Percentiles rank a stretch among this genome's conserved stretches.
These are phyloP conservation scores for Leccinellum luteum DNA, from an alignment of 768 basidiomycete genomes.

Conservation along the genomic window DNA sequence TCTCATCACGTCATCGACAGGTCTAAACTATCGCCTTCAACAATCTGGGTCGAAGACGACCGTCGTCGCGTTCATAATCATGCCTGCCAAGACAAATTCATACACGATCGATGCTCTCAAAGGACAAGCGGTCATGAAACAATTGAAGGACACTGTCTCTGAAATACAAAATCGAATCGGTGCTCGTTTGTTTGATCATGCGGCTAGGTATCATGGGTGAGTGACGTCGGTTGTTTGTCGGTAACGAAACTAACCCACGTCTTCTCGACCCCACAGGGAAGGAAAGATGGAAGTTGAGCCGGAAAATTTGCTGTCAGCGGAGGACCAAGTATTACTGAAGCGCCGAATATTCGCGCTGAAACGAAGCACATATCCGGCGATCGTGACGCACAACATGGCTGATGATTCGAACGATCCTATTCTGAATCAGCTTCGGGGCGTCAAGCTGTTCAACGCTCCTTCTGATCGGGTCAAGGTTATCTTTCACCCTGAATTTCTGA, in stretches of 20 bases:
- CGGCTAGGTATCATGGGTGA: constrained; percentile 88
- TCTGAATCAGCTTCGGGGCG: constrained; percentile 89
- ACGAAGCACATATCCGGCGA: constrained; percentile 89
- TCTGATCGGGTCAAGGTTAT: constrained; percentile 93
- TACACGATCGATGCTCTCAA: constrained; percentile 98
- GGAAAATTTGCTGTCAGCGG: constrained; percentile 76
- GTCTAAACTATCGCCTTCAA: constrained; percentile 62
- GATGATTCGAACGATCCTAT: constrained; percentile 93
- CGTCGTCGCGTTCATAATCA: constrained; percentile 97
- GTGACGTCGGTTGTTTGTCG: constrained; percentile 23
- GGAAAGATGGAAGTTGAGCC: constrained; percentile 72
- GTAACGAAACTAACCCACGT: not conserved
- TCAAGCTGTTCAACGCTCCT: constrained; percentile 88
- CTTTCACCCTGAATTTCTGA: constrained; percentile 98
- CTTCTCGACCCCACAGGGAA: constrained; percentile 44
- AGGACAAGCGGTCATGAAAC: constrained; percentile 95
- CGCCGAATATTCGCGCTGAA: constrained; percentile 95
- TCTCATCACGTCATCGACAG: constrained; percentile 17
- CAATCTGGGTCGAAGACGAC: constrained; percentile 69
- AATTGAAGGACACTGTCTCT: constrained; percentile 91
- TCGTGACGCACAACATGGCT: constrained; percentile 98
- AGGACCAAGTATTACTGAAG: constrained; percentile 94
- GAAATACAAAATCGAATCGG: constrained; percentile 95
- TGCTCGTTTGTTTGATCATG: constrained; percentile 88
- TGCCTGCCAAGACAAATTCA: constrained; percentile 94